Percentiles rank a stretch among this genome's conserved stretches.
phyloP scores from a whole-genome alignment of 1,284 basidiomycete genomes.

The Ganoderma lingzhi region DNA sequence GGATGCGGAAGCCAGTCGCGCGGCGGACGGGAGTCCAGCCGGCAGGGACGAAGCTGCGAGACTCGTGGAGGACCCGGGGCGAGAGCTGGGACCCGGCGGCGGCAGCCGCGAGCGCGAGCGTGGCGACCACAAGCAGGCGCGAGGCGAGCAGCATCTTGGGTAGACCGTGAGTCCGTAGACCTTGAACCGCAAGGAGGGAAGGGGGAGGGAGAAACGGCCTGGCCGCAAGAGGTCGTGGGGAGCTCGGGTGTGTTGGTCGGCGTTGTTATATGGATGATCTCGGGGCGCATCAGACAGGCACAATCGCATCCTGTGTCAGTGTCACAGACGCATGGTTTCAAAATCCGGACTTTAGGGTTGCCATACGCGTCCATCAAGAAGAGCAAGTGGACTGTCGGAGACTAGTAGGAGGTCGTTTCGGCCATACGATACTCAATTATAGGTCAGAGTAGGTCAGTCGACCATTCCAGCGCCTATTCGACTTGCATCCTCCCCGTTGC shows the following conservation, averaged over 20 bases:
- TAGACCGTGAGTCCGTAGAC: constrained; percentile 1
- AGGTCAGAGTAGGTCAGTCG: not conserved
- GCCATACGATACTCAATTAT: not conserved
- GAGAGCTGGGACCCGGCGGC: constrained; percentile 29
- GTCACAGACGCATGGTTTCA: not conserved
- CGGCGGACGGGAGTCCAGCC: constrained; percentile 48
- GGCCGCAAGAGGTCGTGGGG: constrained; percentile 3
- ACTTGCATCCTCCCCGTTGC: not conserved
- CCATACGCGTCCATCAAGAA: constrained; percentile 9
- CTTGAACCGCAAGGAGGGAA: not conserved
- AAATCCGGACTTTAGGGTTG: not conserved
- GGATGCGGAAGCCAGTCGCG: constrained; percentile 43
- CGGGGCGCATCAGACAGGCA: constrained; percentile 7
- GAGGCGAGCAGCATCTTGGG: constrained; percentile 26
- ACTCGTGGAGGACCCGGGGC: constrained; percentile 50
- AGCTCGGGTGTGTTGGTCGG: not conserved
- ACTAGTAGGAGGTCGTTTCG: not conserved
- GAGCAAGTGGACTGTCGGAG: not conserved
- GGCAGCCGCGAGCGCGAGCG: constrained; percentile 19
- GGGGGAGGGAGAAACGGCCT: constrained; percentile 5
- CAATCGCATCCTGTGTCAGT: constrained; percentile 5
- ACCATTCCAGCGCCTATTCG: not conserved
- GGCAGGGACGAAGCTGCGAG: constrained; percentile 42
- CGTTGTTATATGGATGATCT: constrained; percentile 2
- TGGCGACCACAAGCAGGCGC: constrained; percentile 27